These are phyloP conservation scores for Sporothrix variecibatus DNA, from an alignment of 2,329 filamentous ascomycete species.

Conservation along the genomic window DNA sequence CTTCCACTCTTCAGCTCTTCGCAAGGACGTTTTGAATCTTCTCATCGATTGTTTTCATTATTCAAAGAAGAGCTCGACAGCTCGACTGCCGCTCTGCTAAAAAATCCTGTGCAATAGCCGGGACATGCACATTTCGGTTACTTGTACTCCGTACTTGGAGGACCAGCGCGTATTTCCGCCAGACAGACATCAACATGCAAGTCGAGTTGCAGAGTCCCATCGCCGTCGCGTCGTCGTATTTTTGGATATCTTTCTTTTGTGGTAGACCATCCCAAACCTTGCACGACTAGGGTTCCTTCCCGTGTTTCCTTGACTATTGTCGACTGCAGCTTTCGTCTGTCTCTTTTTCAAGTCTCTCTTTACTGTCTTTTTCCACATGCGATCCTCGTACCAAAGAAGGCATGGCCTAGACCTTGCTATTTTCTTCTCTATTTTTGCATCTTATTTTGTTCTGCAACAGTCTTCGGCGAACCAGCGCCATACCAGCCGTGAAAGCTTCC, in stretches of 20 bases:
- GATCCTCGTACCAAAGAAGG: background rate
- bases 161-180: background rate
- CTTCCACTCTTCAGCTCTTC: no score
- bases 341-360: background rate
- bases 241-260: background rate
- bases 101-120: background rate
- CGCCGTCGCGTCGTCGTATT: background rate
- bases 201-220: background rate
- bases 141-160: background rate
- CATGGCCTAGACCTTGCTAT: background rate
- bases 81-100: background rate
- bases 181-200: background rate
- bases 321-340: background rate
- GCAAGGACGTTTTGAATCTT: no score
- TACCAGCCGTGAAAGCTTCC: background rate
- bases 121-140: background rate
- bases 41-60: no score
- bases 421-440: background rate
- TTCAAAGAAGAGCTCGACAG: background rate
- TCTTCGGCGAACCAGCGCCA: background rate
- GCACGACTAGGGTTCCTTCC: constrained; percentile 8
- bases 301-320: constrained; percentile 4
- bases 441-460: background rate
- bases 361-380: background rate
- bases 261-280: background rate